phyloP scores from a whole-genome alignment of 2,329 filamentous ascomycete genomes.

The Paradendryphiella salina region DNA sequence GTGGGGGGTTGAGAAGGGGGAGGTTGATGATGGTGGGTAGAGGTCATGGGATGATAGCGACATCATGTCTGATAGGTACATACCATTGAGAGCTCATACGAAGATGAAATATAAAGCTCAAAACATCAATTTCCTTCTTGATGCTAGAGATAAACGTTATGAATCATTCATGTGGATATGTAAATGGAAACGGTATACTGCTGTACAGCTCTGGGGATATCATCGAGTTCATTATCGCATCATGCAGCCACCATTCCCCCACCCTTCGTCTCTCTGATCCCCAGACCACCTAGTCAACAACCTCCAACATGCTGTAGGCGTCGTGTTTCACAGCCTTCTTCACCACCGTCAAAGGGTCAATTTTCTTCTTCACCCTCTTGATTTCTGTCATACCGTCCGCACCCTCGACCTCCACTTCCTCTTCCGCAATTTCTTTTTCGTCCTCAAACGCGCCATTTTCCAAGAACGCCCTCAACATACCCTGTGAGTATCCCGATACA shows the following conservation, averaged over 20 bases:
- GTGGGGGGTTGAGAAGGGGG: too few species aligned
- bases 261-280: background rate
- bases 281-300: slow-evolving; percentile 53
- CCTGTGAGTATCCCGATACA: slow-evolving; percentile 62
- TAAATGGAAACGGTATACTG: too few species aligned
- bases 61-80: too few species aligned
- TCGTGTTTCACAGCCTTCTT: slow-evolving; percentile 55
- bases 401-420: slow-evolving; percentile 45
- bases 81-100: too few species aligned
- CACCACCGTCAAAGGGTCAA: slow-evolving; percentile 22
- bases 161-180: too few species aligned
- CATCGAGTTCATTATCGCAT: too few species aligned
- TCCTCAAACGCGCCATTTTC: slow-evolving; percentile 53
- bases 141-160: too few species aligned
- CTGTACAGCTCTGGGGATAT: too few species aligned
- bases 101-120: too few species aligned
- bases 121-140: too few species aligned
- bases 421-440: slow-evolving; percentile 48
- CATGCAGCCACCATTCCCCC: background rate
- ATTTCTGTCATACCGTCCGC: slow-evolving; percentile 38
- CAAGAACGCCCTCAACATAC: slow-evolving; percentile 61
- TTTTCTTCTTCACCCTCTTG: slow-evolving; percentile 40
- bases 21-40: too few species aligned
- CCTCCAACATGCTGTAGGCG: slow-evolving; percentile 60
- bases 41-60: too few species aligned